Evolutionary conservation across 495 filamentous ascomycete genomes (phyloP).

Genomic region (Penicillium canariense): DNA sequence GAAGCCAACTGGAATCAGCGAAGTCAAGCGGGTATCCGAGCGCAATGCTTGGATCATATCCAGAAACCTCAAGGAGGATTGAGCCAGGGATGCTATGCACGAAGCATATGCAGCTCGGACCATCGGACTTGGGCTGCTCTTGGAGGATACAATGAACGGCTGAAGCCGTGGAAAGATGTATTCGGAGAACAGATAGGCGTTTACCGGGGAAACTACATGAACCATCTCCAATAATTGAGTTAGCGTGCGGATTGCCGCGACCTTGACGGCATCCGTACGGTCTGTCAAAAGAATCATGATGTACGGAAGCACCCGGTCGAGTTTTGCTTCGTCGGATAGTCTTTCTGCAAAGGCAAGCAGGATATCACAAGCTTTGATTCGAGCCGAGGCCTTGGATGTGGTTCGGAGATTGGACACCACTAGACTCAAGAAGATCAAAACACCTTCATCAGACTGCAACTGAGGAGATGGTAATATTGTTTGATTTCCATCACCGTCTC

Average conservation of each 20-base stretch:
- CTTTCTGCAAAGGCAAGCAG: slow-evolving; percentile 89
- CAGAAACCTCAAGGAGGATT: slow-evolving; percentile 79
- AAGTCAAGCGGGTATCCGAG: slow-evolving; percentile 77
- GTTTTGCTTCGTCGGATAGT: slow-evolving; percentile 91
- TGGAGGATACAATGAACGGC: slow-evolving; percentile 57
- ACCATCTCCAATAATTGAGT: slow-evolving; percentile 88
- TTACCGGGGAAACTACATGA: slow-evolving; percentile 83
- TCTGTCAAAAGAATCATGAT: slow-evolving; percentile 79
- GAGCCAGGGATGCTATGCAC: slow-evolving; percentile 87
- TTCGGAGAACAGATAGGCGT: slow-evolving; percentile 92
- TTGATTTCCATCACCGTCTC: slow-evolving; percentile 60
- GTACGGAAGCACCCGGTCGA: slow-evolving; percentile 92
- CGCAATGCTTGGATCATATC: slow-evolving; percentile 87
- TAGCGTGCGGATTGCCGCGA: slow-evolving; percentile 79
- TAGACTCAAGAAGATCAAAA: slow-evolving; percentile 85
- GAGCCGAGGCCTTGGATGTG: slow-evolving; percentile 80
- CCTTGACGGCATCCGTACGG: slow-evolving; percentile 73
- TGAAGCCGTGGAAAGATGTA: slow-evolving; percentile 87
- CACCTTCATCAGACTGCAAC: slow-evolving; percentile 70
- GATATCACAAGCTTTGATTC: slow-evolving; percentile 87
- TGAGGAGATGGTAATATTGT: slow-evolving; percentile 30
- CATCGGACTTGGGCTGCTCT: slow-evolving; percentile 59
- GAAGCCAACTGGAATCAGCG: slow-evolving; percentile 67
- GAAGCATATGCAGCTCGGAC: slow-evolving; percentile 90
- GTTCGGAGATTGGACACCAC: slow-evolving; percentile 85